Evolutionary conservation across 148 eudicot species (phyloP), one percentile per base, ranked within the genome.

Genomic region (Vaccinium myrtillus): DNA sequence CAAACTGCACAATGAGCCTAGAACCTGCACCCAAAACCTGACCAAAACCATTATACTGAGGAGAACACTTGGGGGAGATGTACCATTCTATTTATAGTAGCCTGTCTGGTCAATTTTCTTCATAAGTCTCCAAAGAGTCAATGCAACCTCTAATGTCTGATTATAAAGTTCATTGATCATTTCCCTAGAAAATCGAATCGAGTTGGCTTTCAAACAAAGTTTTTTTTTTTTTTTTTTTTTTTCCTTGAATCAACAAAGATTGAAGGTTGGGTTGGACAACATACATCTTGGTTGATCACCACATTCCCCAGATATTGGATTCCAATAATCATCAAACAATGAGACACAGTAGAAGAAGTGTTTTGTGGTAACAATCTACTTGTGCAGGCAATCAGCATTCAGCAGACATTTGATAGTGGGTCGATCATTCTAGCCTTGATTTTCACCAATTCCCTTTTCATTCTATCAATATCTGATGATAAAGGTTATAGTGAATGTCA

Each of bases 391-490:
- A 59, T 59, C 70, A 21, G 55, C 21, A 59, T 39, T 43, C 70
- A 39, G 69, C 48, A 80, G 59, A 48, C 82, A 79, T 79, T 79
- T 56, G 69, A 25, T 59, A 58, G 71, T 39, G 58, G 71, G 53
- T 9, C 54, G 27, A 39, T 80, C 30, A 32, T 36, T 21, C 18
- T 61, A 6, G 5, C 43, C 14, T 77, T 23, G 18, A 23, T 78
- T 11, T 71, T 75, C 25, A 27, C 53, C 27, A 75, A 75, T 46
- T 46, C 8, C 9, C 27, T 15, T 73, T 73, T 43, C 18, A 18
- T 75, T 8, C 53, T 43, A 43, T 43, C 3, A 12, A 75, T 15
- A 75, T 75, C n/a, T 75, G 9, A 46, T 6, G n/a, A 18, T 18
- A 43, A 19, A 46, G 56, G 54, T 76, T 76, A n/a, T 48, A 76